These are phyloP conservation scores for Geotrichum aggregatum DNA, from an alignment of 1,139 yeast genomes.

Conservation along the genomic window DNA sequence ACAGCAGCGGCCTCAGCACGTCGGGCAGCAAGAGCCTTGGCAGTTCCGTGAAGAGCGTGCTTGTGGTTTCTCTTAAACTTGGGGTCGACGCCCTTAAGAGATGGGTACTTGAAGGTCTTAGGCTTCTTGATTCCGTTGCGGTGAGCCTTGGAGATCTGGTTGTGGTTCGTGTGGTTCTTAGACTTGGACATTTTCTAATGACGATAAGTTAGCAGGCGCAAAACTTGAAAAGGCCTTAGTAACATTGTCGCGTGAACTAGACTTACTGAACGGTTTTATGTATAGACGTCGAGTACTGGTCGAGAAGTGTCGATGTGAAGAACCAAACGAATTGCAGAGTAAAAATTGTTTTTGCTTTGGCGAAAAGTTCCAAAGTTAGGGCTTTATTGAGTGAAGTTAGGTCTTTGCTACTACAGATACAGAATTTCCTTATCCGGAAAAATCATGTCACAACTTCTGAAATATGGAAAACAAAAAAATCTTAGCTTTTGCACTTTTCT, in stretches of 20 bases:
- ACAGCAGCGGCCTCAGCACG: slow-evolving; percentile 29
- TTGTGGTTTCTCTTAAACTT: slow-evolving; percentile 99
- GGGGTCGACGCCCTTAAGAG: slow-evolving; percentile 97
- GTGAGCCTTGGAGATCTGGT: slow-evolving; percentile 99
- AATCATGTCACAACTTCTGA: background rate
- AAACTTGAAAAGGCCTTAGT: background rate
- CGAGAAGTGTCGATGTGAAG: slow-evolving; percentile 18
- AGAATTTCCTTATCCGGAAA: background rate
- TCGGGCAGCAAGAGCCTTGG: slow-evolving; percentile 70
- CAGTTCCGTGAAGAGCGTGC: slow-evolving; percentile 96
- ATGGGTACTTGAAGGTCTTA: slow-evolving; percentile 94
- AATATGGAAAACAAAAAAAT: background rate
- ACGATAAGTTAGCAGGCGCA: background rate
- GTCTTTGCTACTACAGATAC: background rate
- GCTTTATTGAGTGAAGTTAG: too few species aligned
- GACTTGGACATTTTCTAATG: slow-evolving; percentile 37
- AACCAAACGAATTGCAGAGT: slow-evolving; percentile 11
- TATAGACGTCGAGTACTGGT: slow-evolving; percentile 19
- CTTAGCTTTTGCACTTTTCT: background rate
- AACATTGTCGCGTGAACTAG: background rate
- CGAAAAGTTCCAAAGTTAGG: background rate
- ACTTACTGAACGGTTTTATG: slow-evolving; percentile 17
- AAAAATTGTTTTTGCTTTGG: slow-evolving; percentile 9
- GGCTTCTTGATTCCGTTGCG: slow-evolving; percentile 99
- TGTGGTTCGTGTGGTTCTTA: slow-evolving; percentile 99